Evolutionary conservation across 2,329 filamentous ascomycete genomes (phyloP), one percentile per base, ranked within the genome.

Genomic region (Akanthomyces lecanii): DNA sequence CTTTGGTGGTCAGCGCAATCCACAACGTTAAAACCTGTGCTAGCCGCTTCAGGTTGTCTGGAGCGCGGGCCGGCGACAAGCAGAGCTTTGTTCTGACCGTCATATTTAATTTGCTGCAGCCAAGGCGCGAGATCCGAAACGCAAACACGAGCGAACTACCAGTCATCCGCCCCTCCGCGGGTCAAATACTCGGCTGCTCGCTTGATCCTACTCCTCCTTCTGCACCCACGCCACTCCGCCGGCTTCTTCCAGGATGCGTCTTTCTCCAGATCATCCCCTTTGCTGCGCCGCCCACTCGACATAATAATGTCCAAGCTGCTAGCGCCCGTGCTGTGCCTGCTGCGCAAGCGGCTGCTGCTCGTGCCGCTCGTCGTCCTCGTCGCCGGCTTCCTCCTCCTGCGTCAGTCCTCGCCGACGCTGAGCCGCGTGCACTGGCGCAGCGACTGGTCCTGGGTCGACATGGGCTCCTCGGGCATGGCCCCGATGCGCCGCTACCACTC

Each of bases 361-460:
- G 18, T 21, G 18, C n/a, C n/a, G 25, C n/a, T 54, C 16, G 52
- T 21, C 42, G 3, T 62, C 42, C 10, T 52, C 30, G 12, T 62
- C 38, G 6, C 12, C 44, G 14, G 21, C 18, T 23, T 51, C 18
- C 1, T 63, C 5, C 14, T 36, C 4, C 23, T 57, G 45, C 44
- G 16, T n/a, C 33, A 48, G 18, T 50, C 36, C 28, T 55, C 52
- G 33, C 53, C 61, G 23, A 25, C 61, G 45, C 45, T 61, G 38
- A 28, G 44, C 36, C 40, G 53, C 11, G 52, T 63, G 42, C 62
- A 63, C 57, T 63, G 62, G 62, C 62, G 62, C 42, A 54, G 45
- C 42, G 62, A 63, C 62, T 63, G 62, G 62, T 61, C 62, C 18
- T 63, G 62, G 62, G 47, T 59, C 44, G 62, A 63, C 42, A 23